Evolutionary conservation across 139 green algal genomes (phyloP).

Genomic region (Chlorella sp.): DNA sequence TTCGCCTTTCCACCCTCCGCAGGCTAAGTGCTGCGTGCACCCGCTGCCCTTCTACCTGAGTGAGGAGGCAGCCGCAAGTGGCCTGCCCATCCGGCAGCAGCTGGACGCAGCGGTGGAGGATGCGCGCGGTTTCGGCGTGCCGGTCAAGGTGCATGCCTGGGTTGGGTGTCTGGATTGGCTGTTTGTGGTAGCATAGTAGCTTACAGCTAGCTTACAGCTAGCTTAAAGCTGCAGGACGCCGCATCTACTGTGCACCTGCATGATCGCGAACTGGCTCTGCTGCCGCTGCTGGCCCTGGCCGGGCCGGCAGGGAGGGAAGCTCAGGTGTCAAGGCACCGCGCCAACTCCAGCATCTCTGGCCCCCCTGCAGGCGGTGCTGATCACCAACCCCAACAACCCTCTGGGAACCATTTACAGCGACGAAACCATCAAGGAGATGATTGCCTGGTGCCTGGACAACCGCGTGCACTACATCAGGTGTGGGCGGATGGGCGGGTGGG

Average conservation of each 20-base stretch:
- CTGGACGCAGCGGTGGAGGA: conserved; percentile 54
- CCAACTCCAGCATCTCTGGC: too few relatives aligned
- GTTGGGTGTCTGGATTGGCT: too few relatives aligned
- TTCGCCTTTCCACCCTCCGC: too few relatives aligned
- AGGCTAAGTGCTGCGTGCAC: conserved; percentile 55
- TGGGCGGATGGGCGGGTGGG: too few relatives aligned
- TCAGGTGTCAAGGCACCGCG: too few relatives aligned
- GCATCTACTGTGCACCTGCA: too few relatives aligned
- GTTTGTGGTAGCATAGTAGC: too few relatives aligned
- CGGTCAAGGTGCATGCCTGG: conserved; percentile 18
- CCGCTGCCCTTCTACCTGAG: conserved; percentile 64
- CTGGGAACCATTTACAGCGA: conserved; percentile 64
- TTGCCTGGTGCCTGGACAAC: conserved; percentile 69
- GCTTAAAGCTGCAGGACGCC: too few relatives aligned
- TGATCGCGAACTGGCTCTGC: too few relatives aligned
- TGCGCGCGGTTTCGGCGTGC: conserved; percentile 31
- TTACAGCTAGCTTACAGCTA: too few relatives aligned
- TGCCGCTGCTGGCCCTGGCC: too few relatives aligned
- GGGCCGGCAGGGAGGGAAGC: too few relatives aligned
- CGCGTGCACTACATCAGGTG: conserved; percentile 75
- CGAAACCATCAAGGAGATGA: conserved; percentile 53
- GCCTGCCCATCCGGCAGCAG: conserved; percentile 35
- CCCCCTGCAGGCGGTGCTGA: conserved; percentile 52
- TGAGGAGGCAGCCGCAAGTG: neutral
- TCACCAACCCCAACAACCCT: conserved; percentile 84